Evolutionary conservation across 176 grass and related monocot genomes (phyloP), one percentile per base, ranked within the genome.

Genomic region (Phragmites australis): DNA sequence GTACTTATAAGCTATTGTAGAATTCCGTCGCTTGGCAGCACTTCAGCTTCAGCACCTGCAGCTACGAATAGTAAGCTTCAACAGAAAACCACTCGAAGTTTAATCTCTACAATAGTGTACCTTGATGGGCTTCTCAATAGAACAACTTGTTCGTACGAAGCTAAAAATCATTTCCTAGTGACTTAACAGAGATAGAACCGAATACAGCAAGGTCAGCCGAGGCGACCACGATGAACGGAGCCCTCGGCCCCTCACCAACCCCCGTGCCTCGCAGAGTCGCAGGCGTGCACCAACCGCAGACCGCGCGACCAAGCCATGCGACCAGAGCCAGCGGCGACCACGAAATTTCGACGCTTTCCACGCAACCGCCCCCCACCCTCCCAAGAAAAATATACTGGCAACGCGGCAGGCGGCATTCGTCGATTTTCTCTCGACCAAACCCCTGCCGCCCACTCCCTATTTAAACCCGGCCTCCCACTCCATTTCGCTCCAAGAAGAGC

Each of bases 401-500:
- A 78, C 59, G 59, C 75, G 10, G 75, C 42, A 62, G 2, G 0
- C 19, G 19, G 18, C 30, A 13, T 21, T 39, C 48, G 30, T 11
- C 29, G 19, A 48, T 53, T 73, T 39, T 1, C 19, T 50, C 21
- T 2, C 50, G 50, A 74, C 70, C 44, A 49, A 51, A 2, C 46
- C 75, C 34, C 75, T 17, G 1, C 16, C 23, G 18, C 5, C n/a
- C 74, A 21, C 2, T 8, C 7, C 84, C 89, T 86, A 90, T 93
- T 90, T 93, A 93, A 84, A 66, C 84, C 71, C 56, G 22, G 21
- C 29, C 58, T 42, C 54, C 48, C 53, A 27, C 15, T 60, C 77
- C 65, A 26, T 84, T 72, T 41, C 67, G 15, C 72, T 85, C 51
- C 78, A 82, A 3, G 82, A 90, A 90, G 82, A 90, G 83, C 74